A percentile compares a stretch with the other conserved stretches of the same genome.
phyloP scores from a whole-genome alignment of 2,329 filamentous ascomycete genomes.

The Alternaria triticimaculans region DNA sequence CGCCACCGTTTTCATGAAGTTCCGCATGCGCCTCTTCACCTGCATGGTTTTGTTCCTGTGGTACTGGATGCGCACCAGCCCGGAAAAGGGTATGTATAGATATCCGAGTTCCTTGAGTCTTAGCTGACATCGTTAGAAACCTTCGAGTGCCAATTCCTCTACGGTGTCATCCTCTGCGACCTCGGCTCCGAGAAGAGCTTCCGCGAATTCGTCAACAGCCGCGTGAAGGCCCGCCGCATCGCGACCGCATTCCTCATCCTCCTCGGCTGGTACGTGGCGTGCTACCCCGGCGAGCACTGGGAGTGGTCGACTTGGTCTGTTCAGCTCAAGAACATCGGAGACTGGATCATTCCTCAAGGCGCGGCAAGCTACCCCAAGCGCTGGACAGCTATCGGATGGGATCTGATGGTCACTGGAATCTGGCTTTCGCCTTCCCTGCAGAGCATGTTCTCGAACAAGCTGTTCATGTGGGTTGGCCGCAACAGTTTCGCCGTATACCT shows the following conservation, averaged over 20 bases:
- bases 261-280: slow-evolving; percentile 56
- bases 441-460: slow-evolving; percentile 56
- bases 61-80: slow-evolving; percentile 56
- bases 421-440: slow-evolving; percentile 59
- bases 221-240: slow-evolving; percentile 48
- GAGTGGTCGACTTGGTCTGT: slow-evolving; percentile 60
- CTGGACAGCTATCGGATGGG: slow-evolving; percentile 57
- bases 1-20: slow-evolving; percentile 57
- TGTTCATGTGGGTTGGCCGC: slow-evolving; percentile 62
- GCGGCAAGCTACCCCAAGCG: slow-evolving; percentile 51
- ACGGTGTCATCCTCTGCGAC: slow-evolving; percentile 60
- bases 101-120: background rate
- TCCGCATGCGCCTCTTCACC: slow-evolving; percentile 56
- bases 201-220: slow-evolving; percentile 53
- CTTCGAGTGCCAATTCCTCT: slow-evolving; percentile 60
- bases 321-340: slow-evolving; percentile 50
- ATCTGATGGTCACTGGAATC: slow-evolving; percentile 59
- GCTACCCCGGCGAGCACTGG: slow-evolving; percentile 59
- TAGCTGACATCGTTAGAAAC: slow-evolving; percentile 53
- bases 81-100: slow-evolving; percentile 53
- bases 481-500: slow-evolving; percentile 64
- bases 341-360: slow-evolving; percentile 58
- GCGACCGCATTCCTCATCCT: slow-evolving; percentile 50
- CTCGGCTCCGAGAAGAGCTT: slow-evolving; percentile 56
- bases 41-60: slow-evolving; percentile 57